A percentile compares a stretch with the other conserved stretches of the same genome.
Evolutionary conservation across 2,329 filamentous ascomycete species (phyloP).

Genomic region (Colletotrichum falcatum): DNA sequence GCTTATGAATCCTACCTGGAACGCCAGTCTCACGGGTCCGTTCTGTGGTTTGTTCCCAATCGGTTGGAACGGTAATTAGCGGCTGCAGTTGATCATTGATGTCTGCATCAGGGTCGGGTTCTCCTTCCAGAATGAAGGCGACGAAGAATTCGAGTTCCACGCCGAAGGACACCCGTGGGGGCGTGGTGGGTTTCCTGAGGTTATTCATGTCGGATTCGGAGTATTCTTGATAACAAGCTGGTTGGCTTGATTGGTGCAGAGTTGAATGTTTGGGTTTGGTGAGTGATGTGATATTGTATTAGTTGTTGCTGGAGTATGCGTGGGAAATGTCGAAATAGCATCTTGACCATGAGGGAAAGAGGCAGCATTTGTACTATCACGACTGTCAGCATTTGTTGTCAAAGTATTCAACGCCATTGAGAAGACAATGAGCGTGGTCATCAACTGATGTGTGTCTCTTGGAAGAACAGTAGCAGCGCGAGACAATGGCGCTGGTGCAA

Average conservation of each 20-base stretch:
- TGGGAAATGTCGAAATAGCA: background rate
- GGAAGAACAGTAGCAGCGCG: background rate
- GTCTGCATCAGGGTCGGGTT: constrained; percentile 43
- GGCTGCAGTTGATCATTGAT: constrained; percentile 44
- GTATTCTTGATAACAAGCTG: background rate
- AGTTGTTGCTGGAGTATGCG: background rate
- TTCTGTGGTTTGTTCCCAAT: background rate
- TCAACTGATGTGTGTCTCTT: background rate
- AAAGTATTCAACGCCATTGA: background rate
- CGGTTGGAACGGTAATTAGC: constrained; percentile 42
- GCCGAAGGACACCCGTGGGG: constrained; percentile 45
- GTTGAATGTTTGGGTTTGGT: constrained; percentile 10
- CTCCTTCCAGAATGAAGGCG: constrained; percentile 37
- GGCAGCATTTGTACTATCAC: background rate
- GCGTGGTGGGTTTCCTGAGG: constrained; percentile 18
- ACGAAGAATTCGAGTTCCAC: constrained; percentile 46
- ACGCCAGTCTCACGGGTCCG: background rate
- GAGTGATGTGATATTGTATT: constrained; percentile 10
- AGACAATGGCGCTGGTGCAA: background rate
- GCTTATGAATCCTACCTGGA: background rate
- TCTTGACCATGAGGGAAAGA: background rate
- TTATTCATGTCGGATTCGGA: background rate
- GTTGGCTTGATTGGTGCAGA: background rate
- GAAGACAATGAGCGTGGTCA: background rate
- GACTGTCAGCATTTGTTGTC: background rate